These are phyloP conservation scores for Fusarium brevicatenulatum DNA, from an alignment of 2,329 filamentous ascomycete genomes.

Conservation along the genomic window DNA sequence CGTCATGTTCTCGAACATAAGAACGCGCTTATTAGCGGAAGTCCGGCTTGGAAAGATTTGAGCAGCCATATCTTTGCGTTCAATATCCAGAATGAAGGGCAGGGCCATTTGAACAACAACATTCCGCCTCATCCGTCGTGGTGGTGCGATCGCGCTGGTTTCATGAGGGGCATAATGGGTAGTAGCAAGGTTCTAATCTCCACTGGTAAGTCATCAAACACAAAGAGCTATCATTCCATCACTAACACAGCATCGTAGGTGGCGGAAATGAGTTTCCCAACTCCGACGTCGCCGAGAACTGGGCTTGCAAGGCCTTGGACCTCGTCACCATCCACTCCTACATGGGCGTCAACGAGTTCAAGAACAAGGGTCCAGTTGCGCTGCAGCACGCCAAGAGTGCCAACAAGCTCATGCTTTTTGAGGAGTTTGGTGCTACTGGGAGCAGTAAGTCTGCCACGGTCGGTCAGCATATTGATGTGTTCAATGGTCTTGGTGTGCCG, in stretches of 20 bases:
- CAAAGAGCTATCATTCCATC: not conserved
- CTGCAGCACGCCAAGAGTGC: not conserved
- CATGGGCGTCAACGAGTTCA: not conserved
- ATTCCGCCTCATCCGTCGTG: not conserved
- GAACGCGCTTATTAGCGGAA: fast-evolving
- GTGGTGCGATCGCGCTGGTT: not conserved
- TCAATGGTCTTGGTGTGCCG: not conserved
- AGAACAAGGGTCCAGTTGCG: not conserved
- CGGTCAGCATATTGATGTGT: not conserved
- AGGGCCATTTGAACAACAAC: not conserved
- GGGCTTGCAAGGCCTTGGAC: not conserved
- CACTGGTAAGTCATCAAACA: not conserved
- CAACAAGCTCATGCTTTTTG: not conserved
- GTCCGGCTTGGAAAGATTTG: not conserved
- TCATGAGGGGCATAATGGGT: not conserved
- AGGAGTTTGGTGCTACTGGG: not conserved
- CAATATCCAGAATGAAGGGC: not conserved
- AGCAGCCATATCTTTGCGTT: not conserved
- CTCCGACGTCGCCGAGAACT: not conserved
- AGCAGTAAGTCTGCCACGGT: not conserved
- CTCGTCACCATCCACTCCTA: not conserved
- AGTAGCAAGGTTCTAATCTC: not conserved
- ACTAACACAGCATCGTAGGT: not conserved
- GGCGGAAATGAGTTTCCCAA: not conserved
- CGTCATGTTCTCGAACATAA: not conserved